A percentile compares a stretch with the other conserved stretches of the same genome.
phyloP scores from a whole-genome alignment of 495 filamentous ascomycete species.

The Podospora didyma region DNA sequence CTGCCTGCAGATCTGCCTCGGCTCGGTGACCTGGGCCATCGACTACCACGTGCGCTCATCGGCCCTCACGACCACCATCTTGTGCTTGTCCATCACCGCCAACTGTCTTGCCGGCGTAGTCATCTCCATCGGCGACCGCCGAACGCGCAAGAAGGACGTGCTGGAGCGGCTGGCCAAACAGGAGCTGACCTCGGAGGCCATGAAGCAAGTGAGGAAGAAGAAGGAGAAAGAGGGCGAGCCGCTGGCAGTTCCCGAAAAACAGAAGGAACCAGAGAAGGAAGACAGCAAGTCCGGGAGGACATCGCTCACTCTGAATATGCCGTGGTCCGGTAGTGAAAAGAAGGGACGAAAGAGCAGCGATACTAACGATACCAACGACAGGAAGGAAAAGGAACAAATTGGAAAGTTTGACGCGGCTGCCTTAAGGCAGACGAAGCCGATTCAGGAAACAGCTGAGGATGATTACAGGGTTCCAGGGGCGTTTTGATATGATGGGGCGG shows the following conservation, averaged over 20 bases:
- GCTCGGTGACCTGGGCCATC: slow-evolving; percentile 70
- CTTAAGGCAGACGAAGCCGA: too few species aligned
- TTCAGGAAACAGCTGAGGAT: too few species aligned
- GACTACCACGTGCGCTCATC: slow-evolving; percentile 57
- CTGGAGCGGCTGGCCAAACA: slow-evolving; percentile 69
- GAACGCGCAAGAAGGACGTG: slow-evolving; percentile 77
- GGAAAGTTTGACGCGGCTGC: background rate
- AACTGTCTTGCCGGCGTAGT: slow-evolving; percentile 69
- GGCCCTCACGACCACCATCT: slow-evolving; percentile 72
- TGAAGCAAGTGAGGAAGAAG: slow-evolving; percentile 65
- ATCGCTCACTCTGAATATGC: too few species aligned
- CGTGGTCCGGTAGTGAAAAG: too few species aligned
- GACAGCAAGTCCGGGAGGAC: too few species aligned
- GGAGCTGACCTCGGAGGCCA: slow-evolving; percentile 66
- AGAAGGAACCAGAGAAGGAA: background rate
- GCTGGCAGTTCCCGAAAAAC: too few species aligned
- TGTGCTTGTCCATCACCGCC: slow-evolving; percentile 67
- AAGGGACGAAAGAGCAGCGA: too few species aligned
- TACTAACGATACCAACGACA: background rate
- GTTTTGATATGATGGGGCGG: too few species aligned
- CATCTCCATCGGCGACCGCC: slow-evolving; percentile 67
- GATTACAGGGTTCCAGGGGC: too few species aligned
- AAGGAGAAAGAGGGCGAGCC: slow-evolving; percentile 34
- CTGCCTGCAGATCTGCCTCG: slow-evolving; percentile 69
- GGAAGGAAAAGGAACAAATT: background rate